These are phyloP conservation scores for Scheffersomyces ergatensis DNA, from an alignment of 805 yeast species.

Conservation along the genomic window DNA sequence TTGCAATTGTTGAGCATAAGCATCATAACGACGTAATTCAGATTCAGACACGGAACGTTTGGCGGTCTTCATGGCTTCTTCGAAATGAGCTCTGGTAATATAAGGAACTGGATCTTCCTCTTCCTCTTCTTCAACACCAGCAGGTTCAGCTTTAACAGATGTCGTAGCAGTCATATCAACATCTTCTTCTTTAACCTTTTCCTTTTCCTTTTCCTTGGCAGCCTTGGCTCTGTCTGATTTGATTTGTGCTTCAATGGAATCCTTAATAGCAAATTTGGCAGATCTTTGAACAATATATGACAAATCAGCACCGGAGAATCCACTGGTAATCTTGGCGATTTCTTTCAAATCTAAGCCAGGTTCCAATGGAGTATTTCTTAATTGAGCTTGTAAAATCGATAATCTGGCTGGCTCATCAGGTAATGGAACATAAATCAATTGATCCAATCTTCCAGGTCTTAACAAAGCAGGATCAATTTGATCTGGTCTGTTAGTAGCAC, in stretches of 20 bases:
- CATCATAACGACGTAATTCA: constrained; percentile 97
- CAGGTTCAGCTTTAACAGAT: constrained; percentile 20
- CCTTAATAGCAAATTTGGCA: constrained; percentile 98
- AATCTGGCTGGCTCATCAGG: constrained; percentile 95
- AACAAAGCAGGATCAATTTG: constrained; percentile 98
- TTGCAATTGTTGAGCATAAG: constrained; percentile 94
- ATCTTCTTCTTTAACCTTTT: constrained; percentile 44
- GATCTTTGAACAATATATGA: constrained; percentile 97
- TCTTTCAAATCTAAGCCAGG: constrained; percentile 89
- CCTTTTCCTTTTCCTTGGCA: constrained; percentile 37
- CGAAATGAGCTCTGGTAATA: constrained; percentile 90
- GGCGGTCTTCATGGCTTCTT: constrained; percentile 99
- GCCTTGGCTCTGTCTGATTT: constrained; percentile 36
- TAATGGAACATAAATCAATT: constrained; percentile 95
- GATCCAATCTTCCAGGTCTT: constrained; percentile 99
- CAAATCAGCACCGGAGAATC: constrained; percentile 99
- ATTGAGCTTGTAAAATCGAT: constrained; percentile 91
- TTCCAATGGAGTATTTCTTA: constrained; percentile 97
- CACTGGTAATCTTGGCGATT: constrained; percentile 92
- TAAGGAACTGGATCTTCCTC: constrained; percentile 94
- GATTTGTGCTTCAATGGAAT: constrained; percentile 80
- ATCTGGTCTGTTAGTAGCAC: constrained; percentile 99
- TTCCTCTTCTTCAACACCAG: constrained; percentile 55
- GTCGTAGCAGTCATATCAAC: constrained; percentile 42
- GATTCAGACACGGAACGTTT: constrained; percentile 96